Percentiles rank a stretch among this genome's conserved stretches.
Evolutionary conservation across 768 basidiomycete genomes (phyloP).

Genomic region (Boletus tomentosulus): DNA sequence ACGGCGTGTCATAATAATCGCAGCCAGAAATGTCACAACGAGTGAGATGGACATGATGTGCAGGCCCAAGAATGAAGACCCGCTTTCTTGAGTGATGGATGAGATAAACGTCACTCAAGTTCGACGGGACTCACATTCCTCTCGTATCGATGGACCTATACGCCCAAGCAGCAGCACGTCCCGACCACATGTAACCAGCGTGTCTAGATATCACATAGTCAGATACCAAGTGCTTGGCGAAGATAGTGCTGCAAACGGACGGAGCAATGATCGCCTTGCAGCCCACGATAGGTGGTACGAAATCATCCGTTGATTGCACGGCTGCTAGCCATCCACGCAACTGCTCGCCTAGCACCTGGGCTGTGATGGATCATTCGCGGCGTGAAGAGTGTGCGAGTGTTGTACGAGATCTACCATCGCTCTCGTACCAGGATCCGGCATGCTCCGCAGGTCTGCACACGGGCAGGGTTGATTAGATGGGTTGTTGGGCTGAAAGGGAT

Average conservation of each 20-base stretch:
- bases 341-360: slow-evolving; percentile 51
- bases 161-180: slow-evolving; percentile 92
- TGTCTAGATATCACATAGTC: slow-evolving; percentile 51
- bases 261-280: slow-evolving; percentile 93
- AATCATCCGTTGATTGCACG: slow-evolving; percentile 47
- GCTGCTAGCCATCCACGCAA: slow-evolving; percentile 59
- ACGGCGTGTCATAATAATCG: slow-evolving; percentile 73
- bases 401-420: slow-evolving; percentile 44
- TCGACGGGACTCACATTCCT: slow-evolving; percentile 60
- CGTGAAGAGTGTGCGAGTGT: slow-evolving; percentile 12
- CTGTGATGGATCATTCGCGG: slow-evolving; percentile 36
- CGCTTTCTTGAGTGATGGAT: slow-evolving; percentile 56
- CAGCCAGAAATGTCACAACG: slow-evolving; percentile 87
- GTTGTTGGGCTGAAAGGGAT: background rate
- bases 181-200: slow-evolving; percentile 94
- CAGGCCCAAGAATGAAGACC: slow-evolving; percentile 93
- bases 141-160: slow-evolving; percentile 83
- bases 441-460: slow-evolving; percentile 62
- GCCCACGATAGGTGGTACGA: slow-evolving; percentile 62
- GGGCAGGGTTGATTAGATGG: background rate
- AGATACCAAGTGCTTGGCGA: slow-evolving; percentile 1
- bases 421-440: slow-evolving; percentile 88
- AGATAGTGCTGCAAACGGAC: slow-evolving; percentile 44
- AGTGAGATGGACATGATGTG: slow-evolving; percentile 85
- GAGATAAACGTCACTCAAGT: slow-evolving; percentile 1